phyloP scores from a whole-genome alignment of 805 yeast genomes.

The Saccharomyces paradoxus region DNA sequence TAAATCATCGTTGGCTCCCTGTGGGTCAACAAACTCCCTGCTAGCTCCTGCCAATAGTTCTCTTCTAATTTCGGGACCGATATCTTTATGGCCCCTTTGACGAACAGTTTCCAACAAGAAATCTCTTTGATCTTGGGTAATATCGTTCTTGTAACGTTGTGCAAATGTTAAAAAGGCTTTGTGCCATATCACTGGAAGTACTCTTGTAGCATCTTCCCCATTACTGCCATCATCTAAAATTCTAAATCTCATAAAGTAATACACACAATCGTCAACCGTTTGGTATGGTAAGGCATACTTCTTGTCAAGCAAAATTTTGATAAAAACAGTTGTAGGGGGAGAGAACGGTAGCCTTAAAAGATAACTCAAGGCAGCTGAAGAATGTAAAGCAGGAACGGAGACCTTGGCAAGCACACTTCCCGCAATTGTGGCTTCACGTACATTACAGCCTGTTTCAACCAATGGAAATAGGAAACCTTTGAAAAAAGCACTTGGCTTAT shows the following conservation, averaged over 20 bases:
- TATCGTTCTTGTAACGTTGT: conserved; percentile 92
- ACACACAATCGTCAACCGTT: conserved; percentile 88
- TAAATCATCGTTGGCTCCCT: conserved; percentile 22
- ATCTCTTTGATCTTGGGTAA: conserved; percentile 97
- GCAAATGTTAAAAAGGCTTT: conserved; percentile 92
- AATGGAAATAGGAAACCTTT: conserved; percentile 92
- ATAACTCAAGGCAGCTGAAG: conserved; percentile 89
- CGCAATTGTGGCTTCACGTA: conserved; percentile 90
- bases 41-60: conserved; percentile 82
- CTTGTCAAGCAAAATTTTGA: conserved; percentile 82
- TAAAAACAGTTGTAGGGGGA: conserved; percentile 86
- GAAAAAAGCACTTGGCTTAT: conserved; percentile 96
- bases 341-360: conserved; percentile 72
- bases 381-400: conserved; percentile 89
- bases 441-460: conserved; percentile 79
- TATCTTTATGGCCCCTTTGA: conserved; percentile 78
- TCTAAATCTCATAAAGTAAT: conserved; percentile 88
- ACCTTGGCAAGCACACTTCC: conserved; percentile 85
- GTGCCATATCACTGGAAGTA: conserved; percentile 94
- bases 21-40: conserved; percentile 38
- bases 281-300: conserved; percentile 95
- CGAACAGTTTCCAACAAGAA: conserved; percentile 84
- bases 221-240: conserved; percentile 39
- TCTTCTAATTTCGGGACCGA: conserved; percentile 91
- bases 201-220: conserved; percentile 35